phyloP scores from a whole-genome alignment of 495 filamentous ascomycete genomes.

The Platismatia glauca region DNA sequence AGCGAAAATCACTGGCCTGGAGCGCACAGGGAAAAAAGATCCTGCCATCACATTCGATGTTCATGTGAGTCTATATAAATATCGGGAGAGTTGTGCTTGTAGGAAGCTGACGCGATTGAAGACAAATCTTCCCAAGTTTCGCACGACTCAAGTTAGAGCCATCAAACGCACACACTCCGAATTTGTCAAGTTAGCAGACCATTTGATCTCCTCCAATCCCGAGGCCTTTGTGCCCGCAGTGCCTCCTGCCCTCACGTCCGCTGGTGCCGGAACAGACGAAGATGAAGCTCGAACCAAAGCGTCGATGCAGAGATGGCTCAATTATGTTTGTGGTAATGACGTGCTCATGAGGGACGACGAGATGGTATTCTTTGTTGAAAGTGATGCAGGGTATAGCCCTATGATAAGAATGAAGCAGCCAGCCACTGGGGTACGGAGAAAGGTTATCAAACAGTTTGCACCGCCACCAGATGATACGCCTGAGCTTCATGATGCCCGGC shows the following conservation, averaged over 20 bases:
- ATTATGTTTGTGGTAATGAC: conserved; percentile 82
- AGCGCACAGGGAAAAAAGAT: conserved; percentile 89
- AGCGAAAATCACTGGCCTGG: conserved; percentile 86
- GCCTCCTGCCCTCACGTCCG: conserved; percentile 80
- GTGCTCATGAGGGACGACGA: conserved; percentile 92
- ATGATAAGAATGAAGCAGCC: conserved; percentile 94
- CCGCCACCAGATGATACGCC: conserved; percentile 96
- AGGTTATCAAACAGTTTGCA: conserved; percentile 96
- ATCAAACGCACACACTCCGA: conserved; percentile 91
- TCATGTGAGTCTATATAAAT: conserved; percentile 54
- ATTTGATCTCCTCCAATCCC: conserved; percentile 90
- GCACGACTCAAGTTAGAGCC: conserved; percentile 96
- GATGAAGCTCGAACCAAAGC: conserved; percentile 86
- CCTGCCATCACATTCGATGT: conserved; percentile 94
- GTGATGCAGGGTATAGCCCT: conserved; percentile 96
- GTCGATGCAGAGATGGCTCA: conserved; percentile 89
- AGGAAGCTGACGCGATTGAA: conserved; percentile 27
- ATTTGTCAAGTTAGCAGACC: conserved; percentile 88
- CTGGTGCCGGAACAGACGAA: conserved; percentile 93
- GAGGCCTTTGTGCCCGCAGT: conserved; percentile 97
- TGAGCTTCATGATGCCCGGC: conserved; percentile 80
- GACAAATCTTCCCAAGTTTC: conserved; percentile 96
- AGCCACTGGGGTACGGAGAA: conserved; percentile 87
- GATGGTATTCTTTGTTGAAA: conserved; percentile 93
- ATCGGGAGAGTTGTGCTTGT: conserved; percentile 11